phyloP scores from a whole-genome alignment of 2,329 filamentous ascomycete species.

The Stagonosporopsis vannaccii region DNA sequence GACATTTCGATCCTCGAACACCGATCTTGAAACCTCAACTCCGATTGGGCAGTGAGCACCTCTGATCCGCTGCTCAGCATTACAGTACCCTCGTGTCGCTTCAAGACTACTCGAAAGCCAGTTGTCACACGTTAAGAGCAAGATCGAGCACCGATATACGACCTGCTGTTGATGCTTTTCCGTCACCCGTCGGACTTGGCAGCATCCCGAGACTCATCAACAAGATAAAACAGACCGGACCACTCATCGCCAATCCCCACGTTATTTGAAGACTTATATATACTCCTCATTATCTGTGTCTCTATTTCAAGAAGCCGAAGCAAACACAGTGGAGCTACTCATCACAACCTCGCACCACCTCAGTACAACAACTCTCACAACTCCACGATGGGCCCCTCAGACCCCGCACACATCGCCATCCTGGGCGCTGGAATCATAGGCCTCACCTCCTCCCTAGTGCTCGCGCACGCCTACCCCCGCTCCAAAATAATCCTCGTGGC shows the following conservation, averaged over 20 bases:
- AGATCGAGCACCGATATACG: background rate
- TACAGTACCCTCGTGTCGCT: background rate
- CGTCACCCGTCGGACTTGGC: slow-evolving; percentile 17
- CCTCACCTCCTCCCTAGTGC: slow-evolving; percentile 68
- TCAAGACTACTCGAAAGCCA: background rate
- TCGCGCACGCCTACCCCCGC: slow-evolving; percentile 61
- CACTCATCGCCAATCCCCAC: background rate
- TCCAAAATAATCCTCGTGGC: slow-evolving; percentile 75
- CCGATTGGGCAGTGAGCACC: slow-evolving; percentile 4
- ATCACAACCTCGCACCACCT: background rate
- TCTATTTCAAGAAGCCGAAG: background rate
- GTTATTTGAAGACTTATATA: background rate
- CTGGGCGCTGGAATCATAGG: slow-evolving; percentile 69
- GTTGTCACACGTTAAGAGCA: background rate
- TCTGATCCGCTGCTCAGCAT: background rate
- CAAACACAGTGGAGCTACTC: background rate
- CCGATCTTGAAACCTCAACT: slow-evolving; percentile 4
- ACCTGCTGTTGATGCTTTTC: background rate
- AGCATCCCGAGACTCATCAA: background rate
- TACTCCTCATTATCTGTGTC: background rate
- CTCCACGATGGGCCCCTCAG: slow-evolving; percentile 21
- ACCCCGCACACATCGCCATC: slow-evolving; percentile 33
- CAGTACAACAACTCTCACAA: background rate
- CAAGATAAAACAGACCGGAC: slow-evolving; percentile 1
- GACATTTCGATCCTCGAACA: background rate